Evolutionary conservation across 2,329 filamentous ascomycete genomes (phyloP), one percentile per base, ranked within the genome.

Genomic region (Bretziella fagacearum): DNA sequence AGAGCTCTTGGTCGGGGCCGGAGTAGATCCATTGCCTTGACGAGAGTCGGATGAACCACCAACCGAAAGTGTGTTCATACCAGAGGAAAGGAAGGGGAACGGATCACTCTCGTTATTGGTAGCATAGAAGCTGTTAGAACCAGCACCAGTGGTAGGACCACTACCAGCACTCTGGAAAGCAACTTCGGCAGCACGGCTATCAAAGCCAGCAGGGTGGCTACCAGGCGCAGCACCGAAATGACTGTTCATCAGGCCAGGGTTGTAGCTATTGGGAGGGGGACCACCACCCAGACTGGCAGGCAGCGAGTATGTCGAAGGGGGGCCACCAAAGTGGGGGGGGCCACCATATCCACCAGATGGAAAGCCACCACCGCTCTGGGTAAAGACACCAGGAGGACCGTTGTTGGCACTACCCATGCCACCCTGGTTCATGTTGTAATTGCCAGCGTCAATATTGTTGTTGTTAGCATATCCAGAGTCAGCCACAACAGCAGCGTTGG

Each of bases 131-230:
- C 64, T 65, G 64, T 83, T 84, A 35, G 81, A 78, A 27, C 80
- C 77, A 33, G 81, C 83, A 51, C 79, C 80, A 37, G 82, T 84
- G 13, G 79, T 78, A 17, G 81, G 80, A 48, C 83, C 84, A 55
- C 91, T 89, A 55, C 80, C 80, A 32, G 84, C 86, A 33, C 83
- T 84, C 59, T 84, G 84, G 69, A 98, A 98, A 22, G 91, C 89
- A 51, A 86, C 86, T 66, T 96, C 89, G 13, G 89, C 85, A 52
- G 85, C 83, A 53, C 87, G 84, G 67, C 86, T 93, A 59, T 94
- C 87, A 58, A 98, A 96, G 4, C 81, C 81, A 10, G 85, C 83
- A 20, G 83, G 82, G 63, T 91, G 85, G 55, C 85, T 80, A 45
- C 79, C 77, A 32, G 79, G 81, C 47, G 78, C 79, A 36, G 82